Base-by-base conservation (phyloP, 1,139 yeast genomes). In the Meyerozyma guilliermondii region DNA sequence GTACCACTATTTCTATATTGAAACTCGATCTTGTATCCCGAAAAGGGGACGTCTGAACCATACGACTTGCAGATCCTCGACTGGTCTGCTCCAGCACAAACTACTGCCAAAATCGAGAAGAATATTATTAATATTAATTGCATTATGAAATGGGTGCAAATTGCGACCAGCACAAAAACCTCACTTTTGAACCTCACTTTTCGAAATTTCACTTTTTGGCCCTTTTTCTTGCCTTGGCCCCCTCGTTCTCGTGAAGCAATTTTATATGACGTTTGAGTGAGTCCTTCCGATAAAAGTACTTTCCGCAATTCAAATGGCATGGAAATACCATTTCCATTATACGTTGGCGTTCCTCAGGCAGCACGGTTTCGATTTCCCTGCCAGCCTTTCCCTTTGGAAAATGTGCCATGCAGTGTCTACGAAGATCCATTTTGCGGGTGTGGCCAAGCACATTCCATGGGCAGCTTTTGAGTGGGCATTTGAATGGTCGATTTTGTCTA, bases 361-460 rank as follows among this genome's bases (percentile, higher is more conserved):
- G 29, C 18, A 22, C 11, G 29, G 38, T 8, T 14, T 10, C 13
- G 17, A 23, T 14, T 24, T 22, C 38, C 22, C 52, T 49, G 24
- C 48, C 46, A 10, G 62, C 53, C 35, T 50, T 46, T 2, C 60
- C 61, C 33, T 52, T 48, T 18, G 46, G 37, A 34, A 53, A 50
- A 53, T 83, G 89, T 34, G 74, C 66, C 27, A 77, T 73, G 47
- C 79, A 74, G 51, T 83, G 89, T 46, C 87, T 74, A 46, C 77
- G 66, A 46, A 82, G 71, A 50, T 81, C 85, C 5, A 81, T 79
- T 41, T 76, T 66, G 43, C 83, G 74, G 33, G 78, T 76, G 42
- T 80, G 67, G 0, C 89, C 89, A 35, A 82, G 63, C 3, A 77
- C 60, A 38, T 71, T 68, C 81, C 85, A 81, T 0, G 85, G 84